phyloP scores from a whole-genome alignment of 495 filamentous ascomycete species.

The Apiosordaria backusii region DNA sequence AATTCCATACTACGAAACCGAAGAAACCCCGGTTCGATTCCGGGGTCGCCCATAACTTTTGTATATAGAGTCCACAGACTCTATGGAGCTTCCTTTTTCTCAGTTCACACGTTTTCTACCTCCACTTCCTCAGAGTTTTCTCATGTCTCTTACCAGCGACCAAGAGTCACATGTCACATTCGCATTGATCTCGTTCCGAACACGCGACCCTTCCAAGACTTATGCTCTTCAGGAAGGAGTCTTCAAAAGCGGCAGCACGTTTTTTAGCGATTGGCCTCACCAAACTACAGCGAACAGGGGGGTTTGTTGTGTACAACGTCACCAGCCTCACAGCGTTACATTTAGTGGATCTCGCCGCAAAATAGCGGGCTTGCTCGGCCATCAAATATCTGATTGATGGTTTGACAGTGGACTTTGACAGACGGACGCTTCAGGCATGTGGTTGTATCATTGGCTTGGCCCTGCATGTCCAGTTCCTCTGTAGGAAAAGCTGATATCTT shows the following conservation, averaged over 20 bases:
- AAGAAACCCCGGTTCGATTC: conserved; percentile 29
- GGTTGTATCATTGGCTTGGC: neutral
- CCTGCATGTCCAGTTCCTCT: neutral
- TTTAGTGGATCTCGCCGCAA: neutral
- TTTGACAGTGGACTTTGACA: neutral
- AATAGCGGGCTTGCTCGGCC: neutral
- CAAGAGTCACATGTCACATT: neutral
- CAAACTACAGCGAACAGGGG: neutral
- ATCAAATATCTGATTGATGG: neutral
- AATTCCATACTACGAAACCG: conserved; percentile 9
- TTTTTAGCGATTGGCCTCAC: neutral
- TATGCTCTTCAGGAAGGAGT: neutral
- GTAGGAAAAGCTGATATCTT: neutral
- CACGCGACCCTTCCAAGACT: neutral
- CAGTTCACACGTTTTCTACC: neutral
- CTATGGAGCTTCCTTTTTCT: neutral
- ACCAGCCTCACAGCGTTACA: neutral
- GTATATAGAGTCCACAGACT: neutral
- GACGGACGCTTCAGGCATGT: neutral
- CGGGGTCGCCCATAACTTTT: conserved; percentile 18
- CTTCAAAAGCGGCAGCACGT: neutral
- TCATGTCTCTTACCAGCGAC: neutral
- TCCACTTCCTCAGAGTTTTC: neutral
- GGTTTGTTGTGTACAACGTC: neutral
- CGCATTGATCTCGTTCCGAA: neutral